A percentile compares a stretch with the other conserved stretches of the same genome.
phyloP scores from a whole-genome alignment of 148 eudicot species.

The Camellia lanceoleosa region DNA sequence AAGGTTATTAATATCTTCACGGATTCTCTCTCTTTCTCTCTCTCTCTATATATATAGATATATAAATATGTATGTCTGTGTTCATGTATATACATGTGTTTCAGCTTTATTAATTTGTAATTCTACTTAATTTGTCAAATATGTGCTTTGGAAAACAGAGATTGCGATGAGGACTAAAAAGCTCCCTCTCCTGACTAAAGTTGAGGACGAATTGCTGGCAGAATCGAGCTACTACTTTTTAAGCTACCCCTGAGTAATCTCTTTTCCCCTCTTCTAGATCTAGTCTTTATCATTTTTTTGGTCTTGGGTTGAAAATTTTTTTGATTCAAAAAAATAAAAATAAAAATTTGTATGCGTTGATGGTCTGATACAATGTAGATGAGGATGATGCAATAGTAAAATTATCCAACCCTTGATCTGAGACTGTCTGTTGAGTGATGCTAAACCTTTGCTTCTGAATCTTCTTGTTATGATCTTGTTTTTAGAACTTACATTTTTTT shows the following conservation, averaged over 20 bases:
- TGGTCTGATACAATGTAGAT: neutral
- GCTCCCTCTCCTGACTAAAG: constrained; percentile 31
- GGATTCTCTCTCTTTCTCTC: neutral
- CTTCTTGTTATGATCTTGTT: neutral
- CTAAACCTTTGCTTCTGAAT: constrained; percentile 11
- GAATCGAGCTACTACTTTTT: constrained; percentile 12
- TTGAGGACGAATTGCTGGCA: constrained; percentile 22
- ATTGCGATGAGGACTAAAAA: constrained; percentile 34
- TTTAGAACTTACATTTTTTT: too few relatives aligned
- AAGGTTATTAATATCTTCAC: too few relatives aligned
- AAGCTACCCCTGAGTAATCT: constrained; percentile 20
- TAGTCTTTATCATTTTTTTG: neutral
- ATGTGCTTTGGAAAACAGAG: neutral
- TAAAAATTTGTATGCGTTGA: neutral
- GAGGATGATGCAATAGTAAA: constrained; percentile 8
- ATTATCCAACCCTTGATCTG: constrained; percentile 15
- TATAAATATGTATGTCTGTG: neutral
- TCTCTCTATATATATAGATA: neutral
- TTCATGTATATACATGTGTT: too few relatives aligned
- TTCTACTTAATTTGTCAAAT: neutral
- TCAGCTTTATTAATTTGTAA: neutral
- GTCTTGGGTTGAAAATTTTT: too few relatives aligned
- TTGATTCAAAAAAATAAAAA: too few relatives aligned
- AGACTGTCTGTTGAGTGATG: constrained; percentile 8
- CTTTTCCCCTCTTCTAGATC: neutral